These are phyloP conservation scores for Phytomonas sp. DNA, from an alignment of 208 protist genomes.

Conservation along the genomic window DNA sequence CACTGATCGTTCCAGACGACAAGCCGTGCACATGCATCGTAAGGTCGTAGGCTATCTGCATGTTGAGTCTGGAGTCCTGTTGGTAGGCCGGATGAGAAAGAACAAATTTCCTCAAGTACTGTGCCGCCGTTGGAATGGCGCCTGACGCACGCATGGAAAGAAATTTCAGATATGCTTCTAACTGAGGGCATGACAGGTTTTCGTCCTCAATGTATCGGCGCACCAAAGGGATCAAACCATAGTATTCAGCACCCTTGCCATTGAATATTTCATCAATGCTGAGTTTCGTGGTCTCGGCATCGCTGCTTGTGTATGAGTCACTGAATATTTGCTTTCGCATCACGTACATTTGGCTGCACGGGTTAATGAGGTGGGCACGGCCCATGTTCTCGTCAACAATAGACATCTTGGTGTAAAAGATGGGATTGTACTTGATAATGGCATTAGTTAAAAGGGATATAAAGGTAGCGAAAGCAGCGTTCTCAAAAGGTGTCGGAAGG, in stretches of 20 bases:
- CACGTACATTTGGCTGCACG: slow-evolving; percentile 87
- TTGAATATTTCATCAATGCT: slow-evolving; percentile 95
- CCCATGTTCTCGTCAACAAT: slow-evolving; percentile 97
- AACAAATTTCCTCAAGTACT: slow-evolving; percentile 93
- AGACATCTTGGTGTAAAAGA: slow-evolving; percentile 96
- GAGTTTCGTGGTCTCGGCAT: slow-evolving; percentile 71
- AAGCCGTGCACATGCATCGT: slow-evolving; percentile 58
- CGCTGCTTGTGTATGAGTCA: slow-evolving; percentile 25
- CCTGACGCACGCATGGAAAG: slow-evolving; percentile 90
- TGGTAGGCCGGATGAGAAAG: slow-evolving; percentile 91
- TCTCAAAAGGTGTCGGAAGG: slow-evolving; percentile 98
- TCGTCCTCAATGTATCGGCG: slow-evolving; percentile 72
- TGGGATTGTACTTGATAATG: slow-evolving; percentile 92
- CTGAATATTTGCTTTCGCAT: slow-evolving; percentile 92
- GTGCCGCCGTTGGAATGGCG: slow-evolving; percentile 89
- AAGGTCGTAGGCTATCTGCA: slow-evolving; percentile 88
- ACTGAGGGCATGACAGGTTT: slow-evolving; percentile 4
- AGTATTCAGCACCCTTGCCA: slow-evolving; percentile 79
- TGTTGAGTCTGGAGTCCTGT: slow-evolving; percentile 91
- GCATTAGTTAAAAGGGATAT: slow-evolving; percentile 91
- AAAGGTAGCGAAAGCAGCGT: slow-evolving; percentile 96
- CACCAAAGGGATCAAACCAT: slow-evolving; percentile 92
- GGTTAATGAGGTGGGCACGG: slow-evolving; percentile 86
- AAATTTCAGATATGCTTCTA: slow-evolving; percentile 90
- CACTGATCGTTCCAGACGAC: slow-evolving; percentile 24